phyloP scores from a whole-genome alignment of 345 rosid species.

The Populus pruinosa region DNA sequence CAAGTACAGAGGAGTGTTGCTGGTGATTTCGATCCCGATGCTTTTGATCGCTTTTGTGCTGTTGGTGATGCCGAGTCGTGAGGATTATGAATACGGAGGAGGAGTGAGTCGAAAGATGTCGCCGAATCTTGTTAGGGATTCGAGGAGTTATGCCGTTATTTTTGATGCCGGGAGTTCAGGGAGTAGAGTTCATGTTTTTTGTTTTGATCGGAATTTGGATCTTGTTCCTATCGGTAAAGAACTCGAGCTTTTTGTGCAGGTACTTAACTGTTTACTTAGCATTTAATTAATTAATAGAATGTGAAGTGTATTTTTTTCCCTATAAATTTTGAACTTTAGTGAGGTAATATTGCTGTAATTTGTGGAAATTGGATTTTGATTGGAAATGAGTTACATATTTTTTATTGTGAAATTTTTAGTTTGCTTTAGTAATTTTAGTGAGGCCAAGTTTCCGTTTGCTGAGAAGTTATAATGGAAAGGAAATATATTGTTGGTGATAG shows the following conservation, averaged over 20 bases:
- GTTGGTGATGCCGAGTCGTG: constrained; percentile 53
- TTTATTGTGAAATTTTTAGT: background rate
- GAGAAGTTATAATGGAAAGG: background rate
- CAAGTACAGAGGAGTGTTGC: constrained; percentile 53
- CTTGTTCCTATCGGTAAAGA: constrained; percentile 81
- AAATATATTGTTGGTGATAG: background rate
- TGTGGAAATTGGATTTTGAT: background rate
- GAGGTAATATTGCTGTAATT: background rate
- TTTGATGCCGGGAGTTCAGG: constrained; percentile 98
- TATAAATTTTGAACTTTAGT: background rate
- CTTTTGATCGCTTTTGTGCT: constrained; percentile 57
- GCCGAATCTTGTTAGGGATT: constrained; percentile 26
- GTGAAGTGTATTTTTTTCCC: background rate
- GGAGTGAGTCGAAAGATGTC: constrained; percentile 47
- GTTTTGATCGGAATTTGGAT: constrained; percentile 86
- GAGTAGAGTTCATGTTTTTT: constrained; percentile 90
- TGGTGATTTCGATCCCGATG: constrained; percentile 64
- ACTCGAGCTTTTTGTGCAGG: constrained; percentile 84
- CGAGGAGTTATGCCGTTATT: constrained; percentile 64
- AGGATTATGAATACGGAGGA: constrained; percentile 35
- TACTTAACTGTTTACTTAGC: constrained; percentile 10
- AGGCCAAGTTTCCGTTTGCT: background rate
- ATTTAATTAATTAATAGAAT: background rate
- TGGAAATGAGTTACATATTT: background rate
- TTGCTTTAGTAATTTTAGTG: too few relatives aligned